These are phyloP conservation scores for Talaromyces sp. DNA, from an alignment of 2,329 filamentous ascomycete genomes.

Conservation along the genomic window DNA sequence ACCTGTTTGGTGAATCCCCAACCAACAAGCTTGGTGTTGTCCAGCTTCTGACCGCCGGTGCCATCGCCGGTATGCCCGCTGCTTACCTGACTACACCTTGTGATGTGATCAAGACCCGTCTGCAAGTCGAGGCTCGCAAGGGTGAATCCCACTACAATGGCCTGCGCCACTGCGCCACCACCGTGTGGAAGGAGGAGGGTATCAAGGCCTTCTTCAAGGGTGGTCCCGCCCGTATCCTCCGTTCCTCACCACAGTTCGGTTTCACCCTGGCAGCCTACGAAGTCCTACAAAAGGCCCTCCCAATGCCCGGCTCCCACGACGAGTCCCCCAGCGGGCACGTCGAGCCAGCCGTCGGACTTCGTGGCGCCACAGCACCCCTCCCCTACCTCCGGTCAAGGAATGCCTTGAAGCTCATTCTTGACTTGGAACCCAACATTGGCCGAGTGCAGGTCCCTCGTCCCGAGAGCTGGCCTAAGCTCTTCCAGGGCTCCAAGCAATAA, in stretches of 20 bases:
- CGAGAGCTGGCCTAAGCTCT: conserved; percentile 42
- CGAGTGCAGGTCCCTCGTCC: conserved; percentile 62
- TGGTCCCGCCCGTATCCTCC: conserved; percentile 89
- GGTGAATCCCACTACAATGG: conserved; percentile 87
- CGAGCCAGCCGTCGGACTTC: conserved; percentile 65
- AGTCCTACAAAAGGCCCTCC: conserved; percentile 78
- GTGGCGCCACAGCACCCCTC: conserved; percentile 65
- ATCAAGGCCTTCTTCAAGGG: conserved; percentile 99
- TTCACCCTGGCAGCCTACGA: conserved; percentile 97
- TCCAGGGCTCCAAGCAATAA: conserved; percentile 35
- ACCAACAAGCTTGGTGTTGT: conserved; percentile 87
- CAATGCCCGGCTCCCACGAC: conserved; percentile 69
- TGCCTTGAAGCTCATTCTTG: conserved; percentile 91
- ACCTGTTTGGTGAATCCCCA: conserved; percentile 86
- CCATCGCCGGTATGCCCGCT: conserved; percentile 89
- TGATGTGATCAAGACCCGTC: conserved; percentile 98
- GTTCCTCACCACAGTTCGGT: conserved; percentile 95
- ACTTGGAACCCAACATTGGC: conserved; percentile 92
- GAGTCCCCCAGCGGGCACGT: conserved; percentile 61
- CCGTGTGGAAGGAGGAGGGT: conserved; percentile 86
- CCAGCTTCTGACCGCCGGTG: conserved; percentile 90
- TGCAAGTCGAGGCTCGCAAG: conserved; percentile 96
- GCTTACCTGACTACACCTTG: conserved; percentile 95
- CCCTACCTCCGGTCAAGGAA: conserved; percentile 78
- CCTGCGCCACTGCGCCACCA: conserved; percentile 80